Conservation (phyloP, 176 grass and related monocot species). For the Ananas comosus region DNA sequence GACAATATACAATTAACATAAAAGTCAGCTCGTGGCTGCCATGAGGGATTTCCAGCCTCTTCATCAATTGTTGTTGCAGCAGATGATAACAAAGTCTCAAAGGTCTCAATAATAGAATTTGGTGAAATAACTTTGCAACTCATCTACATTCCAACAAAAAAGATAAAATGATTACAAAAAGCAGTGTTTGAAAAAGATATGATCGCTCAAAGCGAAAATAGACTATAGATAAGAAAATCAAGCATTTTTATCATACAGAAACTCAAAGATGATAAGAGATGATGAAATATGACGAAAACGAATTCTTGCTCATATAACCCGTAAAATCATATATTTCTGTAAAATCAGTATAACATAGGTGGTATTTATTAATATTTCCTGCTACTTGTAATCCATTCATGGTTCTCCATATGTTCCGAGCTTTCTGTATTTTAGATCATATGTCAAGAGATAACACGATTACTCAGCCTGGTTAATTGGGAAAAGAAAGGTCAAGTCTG, state of each 20-base stretch:
- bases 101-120: slow-evolving; percentile 68
- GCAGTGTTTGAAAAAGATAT: not conserved
- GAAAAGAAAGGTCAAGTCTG: no score
- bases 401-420: no score
- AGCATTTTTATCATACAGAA: not conserved
- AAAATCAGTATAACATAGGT: no score
- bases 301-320: no score
- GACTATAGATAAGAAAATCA: not conserved
- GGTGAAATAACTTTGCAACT: slow-evolving; percentile 91
- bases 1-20: slow-evolving; percentile 97
- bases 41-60: slow-evolving; percentile 79
- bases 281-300: no score
- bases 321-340: no score
- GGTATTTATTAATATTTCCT: no score
- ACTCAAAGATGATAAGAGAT: no score
- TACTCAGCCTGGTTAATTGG: no score
- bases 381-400: no score
- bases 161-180: slow-evolving; percentile 7
- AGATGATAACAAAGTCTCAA: slow-evolving; percentile 81
- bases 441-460: no score
- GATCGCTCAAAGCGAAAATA: not conserved
- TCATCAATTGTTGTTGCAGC: slow-evolving; percentile 81
- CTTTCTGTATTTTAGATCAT: no score
- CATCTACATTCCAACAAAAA: slow-evolving; percentile 53
- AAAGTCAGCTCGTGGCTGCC: slow-evolving; percentile 85